phyloP scores from a whole-genome alignment of 352 stramenopile species.

The Globisporangium viniferum region DNA sequence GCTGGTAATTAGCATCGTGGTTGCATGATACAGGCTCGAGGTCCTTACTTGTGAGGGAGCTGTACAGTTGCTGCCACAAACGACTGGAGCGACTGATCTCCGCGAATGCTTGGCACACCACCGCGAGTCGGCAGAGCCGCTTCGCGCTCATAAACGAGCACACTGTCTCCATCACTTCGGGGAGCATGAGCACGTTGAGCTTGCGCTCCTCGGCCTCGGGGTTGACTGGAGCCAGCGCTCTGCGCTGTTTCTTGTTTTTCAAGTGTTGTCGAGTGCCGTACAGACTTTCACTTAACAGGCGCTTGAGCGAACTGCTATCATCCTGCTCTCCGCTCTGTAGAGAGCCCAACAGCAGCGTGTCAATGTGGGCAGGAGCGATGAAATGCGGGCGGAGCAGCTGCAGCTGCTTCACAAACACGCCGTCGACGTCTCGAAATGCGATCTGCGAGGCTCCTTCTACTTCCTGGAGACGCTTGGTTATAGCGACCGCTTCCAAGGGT shows the following conservation, averaged over 20 bases:
- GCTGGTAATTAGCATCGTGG: slow-evolving; percentile 28
- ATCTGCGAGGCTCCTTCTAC: neutral
- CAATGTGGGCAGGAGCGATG: slow-evolving; percentile 12
- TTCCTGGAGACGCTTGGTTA: neutral
- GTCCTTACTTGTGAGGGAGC: slow-evolving; percentile 17
- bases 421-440: slow-evolving; percentile 9
- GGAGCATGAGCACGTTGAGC: slow-evolving; percentile 49
- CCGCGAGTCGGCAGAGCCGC: slow-evolving; percentile 52
- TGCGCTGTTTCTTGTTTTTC: slow-evolving; percentile 21
- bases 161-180: slow-evolving; percentile 65
- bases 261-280: neutral
- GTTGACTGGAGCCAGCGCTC: slow-evolving; percentile 11
- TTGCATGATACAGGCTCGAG: slow-evolving; percentile 18
- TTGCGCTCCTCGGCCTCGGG: slow-evolving; percentile 37
- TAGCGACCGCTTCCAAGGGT: neutral
- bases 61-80: slow-evolving; percentile 46
- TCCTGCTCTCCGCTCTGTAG: neutral
- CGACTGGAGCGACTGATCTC: slow-evolving; percentile 28
- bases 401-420: slow-evolving; percentile 25
- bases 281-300: neutral
- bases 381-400: slow-evolving; percentile 28
- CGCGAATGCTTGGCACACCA: slow-evolving; percentile 49
- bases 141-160: slow-evolving; percentile 74
- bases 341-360: slow-evolving; percentile 1
- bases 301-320: neutral